Conservation (phyloP, 148 eudicot species). For the Pharnaceum exiguum region DNA sequence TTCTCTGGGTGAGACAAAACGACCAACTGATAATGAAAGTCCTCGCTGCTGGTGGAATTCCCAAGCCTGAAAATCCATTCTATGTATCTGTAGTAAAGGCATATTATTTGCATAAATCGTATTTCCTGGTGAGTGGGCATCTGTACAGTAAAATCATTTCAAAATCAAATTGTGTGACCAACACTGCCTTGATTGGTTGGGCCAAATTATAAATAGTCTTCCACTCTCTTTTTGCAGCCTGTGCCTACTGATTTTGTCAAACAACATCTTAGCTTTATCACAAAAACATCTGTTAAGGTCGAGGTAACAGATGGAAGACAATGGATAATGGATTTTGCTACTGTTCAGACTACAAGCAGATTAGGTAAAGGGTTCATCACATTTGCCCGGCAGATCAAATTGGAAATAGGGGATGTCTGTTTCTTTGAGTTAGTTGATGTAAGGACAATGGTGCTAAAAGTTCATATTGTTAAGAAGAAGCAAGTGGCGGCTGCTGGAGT, state of each 20-base stretch:
- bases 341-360: neutral
- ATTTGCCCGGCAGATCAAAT: conserved; percentile 29
- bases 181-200: neutral
- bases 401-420: conserved; percentile 43
- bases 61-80: conserved; percentile 13
- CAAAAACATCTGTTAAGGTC: conserved; percentile 8
- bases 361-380: conserved; percentile 37
- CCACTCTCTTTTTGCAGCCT: conserved; percentile 1
- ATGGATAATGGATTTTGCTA: conserved; percentile 26
- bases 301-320: conserved; percentile 25
- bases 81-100: neutral
- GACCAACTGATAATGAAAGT: neutral
- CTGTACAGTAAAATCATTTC: too few relatives aligned
- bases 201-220: neutral
- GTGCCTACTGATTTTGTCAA: conserved; percentile 5
- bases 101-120: neutral
- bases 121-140: conserved; percentile 9
- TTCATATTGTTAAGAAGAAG: conserved; percentile 18
- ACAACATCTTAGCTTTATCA: neutral
- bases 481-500: conserved; percentile 5
- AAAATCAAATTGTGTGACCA: neutral
- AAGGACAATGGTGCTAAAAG: neutral
- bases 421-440: conserved; percentile 29
- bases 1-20: conserved; percentile 3
- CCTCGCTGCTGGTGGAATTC: conserved; percentile 9